These are phyloP conservation scores for Botrytis aclada DNA, from an alignment of 2,329 filamentous ascomycete species.

Conservation along the genomic window DNA sequence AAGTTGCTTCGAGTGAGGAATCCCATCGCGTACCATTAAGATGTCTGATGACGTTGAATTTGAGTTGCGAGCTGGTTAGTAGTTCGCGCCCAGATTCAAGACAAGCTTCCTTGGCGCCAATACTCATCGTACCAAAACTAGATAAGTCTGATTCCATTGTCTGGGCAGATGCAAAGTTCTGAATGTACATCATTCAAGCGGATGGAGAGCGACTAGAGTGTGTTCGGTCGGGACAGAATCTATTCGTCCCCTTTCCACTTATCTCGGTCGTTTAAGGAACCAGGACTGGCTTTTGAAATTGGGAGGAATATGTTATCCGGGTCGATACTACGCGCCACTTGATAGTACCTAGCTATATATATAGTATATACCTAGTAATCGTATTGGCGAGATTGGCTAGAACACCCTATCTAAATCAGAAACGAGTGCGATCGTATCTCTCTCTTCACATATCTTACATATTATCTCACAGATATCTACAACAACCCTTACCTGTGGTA, in stretches of 20 bases:
- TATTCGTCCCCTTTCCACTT: not conserved
- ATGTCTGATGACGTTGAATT: conserved; percentile 17
- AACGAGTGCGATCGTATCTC: not conserved
- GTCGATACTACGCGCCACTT: not conserved
- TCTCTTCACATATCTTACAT: not conserved
- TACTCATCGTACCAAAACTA: not conserved
- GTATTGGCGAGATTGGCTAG: not conserved
- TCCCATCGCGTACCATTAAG: not conserved
- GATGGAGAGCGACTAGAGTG: not conserved
- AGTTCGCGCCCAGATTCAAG: not conserved
- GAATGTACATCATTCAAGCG: not conserved
- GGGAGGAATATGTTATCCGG: not conserved
- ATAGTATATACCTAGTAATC: not conserved
- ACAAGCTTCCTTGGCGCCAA: conserved; percentile 18
- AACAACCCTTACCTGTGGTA: not conserved
- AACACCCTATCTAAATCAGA: not conserved
- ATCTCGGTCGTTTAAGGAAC: not conserved
- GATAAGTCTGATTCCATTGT: not conserved
- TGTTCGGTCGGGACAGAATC: not conserved
- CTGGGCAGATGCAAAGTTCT: not conserved
- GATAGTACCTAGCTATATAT: not conserved
- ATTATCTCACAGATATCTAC: not conserved
- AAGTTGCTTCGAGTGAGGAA: not conserved
- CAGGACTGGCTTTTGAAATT: too few relatives aligned
- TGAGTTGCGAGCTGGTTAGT: not conserved